Conservation (phyloP, 129 eudicot genomes). For the Centaurea solstitialis region DNA sequence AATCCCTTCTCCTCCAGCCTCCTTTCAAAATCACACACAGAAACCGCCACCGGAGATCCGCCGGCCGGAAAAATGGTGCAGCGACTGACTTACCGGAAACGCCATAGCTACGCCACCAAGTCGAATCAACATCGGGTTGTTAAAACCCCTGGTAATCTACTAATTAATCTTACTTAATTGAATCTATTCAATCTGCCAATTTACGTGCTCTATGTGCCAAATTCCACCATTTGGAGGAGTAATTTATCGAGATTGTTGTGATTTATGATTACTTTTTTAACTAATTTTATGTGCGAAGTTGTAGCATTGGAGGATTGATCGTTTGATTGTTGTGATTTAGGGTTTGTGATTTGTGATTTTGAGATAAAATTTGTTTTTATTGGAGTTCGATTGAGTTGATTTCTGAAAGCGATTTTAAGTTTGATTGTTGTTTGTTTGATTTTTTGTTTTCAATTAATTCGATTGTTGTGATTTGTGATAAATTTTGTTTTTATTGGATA, state of each 20-base stretch:
- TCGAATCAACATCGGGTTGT: slow-evolving; percentile 22
- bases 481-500: neutral
- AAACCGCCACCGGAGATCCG: neutral
- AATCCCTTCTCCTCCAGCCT: slow-evolving; percentile 18
- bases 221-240: too few relatives aligned
- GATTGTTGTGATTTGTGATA: neutral
- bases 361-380: neutral
- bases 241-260: too few relatives aligned
- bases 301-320: neutral
- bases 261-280: too few relatives aligned
- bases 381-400: neutral
- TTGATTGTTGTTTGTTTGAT: neutral
- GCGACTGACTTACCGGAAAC: neutral
- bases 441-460: too few relatives aligned
- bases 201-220: neutral
- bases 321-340: neutral
- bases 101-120: slow-evolving; percentile 15
- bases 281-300: neutral
- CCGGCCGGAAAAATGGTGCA: slow-evolving; percentile 32
- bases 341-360: neutral
- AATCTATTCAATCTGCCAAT: neutral
- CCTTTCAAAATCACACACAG: neutral
- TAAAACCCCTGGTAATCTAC: slow-evolving; percentile 87
- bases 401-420: neutral
- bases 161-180: neutral